Evolutionary conservation across 768 basidiomycete genomes (phyloP).

Genomic region (Glaciozyma martinii): DNA sequence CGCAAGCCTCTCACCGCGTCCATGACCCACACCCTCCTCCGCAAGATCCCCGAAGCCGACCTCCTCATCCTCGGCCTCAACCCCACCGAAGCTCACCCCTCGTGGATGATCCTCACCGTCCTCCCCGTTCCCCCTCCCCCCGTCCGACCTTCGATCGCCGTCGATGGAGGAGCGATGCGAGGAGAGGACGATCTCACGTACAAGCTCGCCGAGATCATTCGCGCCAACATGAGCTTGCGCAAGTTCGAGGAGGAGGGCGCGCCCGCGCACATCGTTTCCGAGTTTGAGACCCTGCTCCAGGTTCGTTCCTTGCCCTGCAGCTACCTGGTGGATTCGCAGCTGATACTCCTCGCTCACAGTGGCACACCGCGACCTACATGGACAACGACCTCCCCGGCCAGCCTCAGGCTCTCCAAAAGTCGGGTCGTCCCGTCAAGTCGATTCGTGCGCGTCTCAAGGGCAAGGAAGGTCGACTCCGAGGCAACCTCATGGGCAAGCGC

Average conservation of each 20-base stretch:
- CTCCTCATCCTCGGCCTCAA: constrained; percentile 82
- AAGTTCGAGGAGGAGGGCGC: constrained; percentile 93
- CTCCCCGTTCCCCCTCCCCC: constrained; percentile 96
- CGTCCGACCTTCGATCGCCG: constrained; percentile 93
- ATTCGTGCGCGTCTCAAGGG: constrained; percentile 97
- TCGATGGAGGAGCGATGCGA: constrained; percentile 91
- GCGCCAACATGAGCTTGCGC: constrained; percentile 82
- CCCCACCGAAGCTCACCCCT: constrained; percentile 90
- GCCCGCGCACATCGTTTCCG: constrained; percentile 86
- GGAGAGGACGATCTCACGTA: constrained; percentile 98
- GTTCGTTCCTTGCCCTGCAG: constrained; percentile 43
- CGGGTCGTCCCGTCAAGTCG: constrained; percentile 93
- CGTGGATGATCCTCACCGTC: constrained; percentile 99
- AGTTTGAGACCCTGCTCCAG: constrained; percentile 93
- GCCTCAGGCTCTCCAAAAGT: constrained; percentile 93
- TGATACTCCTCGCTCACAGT: constrained; percentile 46
- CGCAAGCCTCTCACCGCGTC: constrained; percentile 36
- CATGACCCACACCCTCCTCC: constrained; percentile 88
- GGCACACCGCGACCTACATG: constrained; percentile 99
- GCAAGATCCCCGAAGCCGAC: constrained; percentile 87
- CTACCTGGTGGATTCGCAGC: constrained; percentile 10
- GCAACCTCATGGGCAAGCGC: constrained; percentile 98
- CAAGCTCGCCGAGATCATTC: constrained; percentile 93
- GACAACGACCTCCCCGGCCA: constrained; percentile 98
- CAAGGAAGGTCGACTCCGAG: constrained; percentile 94